A percentile compares a stretch with the other conserved stretches of the same genome.
Conservation (phyloP, 148 eudicot genomes). For the Beta vulgaris region DNA sequence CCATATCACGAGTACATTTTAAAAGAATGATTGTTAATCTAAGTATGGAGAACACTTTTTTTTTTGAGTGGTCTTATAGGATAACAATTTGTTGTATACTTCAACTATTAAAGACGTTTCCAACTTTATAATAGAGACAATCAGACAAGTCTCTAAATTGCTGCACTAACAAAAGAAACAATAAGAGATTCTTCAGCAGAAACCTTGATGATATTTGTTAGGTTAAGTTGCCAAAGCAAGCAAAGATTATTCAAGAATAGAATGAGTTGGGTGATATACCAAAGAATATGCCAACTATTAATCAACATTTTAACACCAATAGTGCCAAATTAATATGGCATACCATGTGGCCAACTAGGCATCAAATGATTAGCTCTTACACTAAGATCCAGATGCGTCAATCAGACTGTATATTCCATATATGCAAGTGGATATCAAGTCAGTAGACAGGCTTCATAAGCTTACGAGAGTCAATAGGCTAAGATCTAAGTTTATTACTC, state of each 20-base stretch:
- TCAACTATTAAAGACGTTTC: too few species aligned
- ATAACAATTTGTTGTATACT: too few species aligned
- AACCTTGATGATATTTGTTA: background rate
- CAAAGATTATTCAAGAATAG: background rate
- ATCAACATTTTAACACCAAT: background rate
- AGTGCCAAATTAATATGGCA: constrained; percentile 21
- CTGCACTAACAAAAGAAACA: too few species aligned
- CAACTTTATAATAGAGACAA: too few species aligned
- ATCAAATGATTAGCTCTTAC: constrained; percentile 19
- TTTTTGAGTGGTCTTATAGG: too few species aligned
- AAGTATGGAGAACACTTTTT: too few species aligned
- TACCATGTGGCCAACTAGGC: constrained; percentile 20
- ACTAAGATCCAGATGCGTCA: constrained; percentile 4
- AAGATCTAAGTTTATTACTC: constrained; percentile 7
- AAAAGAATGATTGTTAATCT: too few species aligned
- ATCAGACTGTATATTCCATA: constrained; percentile 10
- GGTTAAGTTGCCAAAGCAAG: constrained; percentile 13
- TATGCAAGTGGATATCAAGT: background rate
- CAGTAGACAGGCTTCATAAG: background rate
- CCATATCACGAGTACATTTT: too few species aligned
- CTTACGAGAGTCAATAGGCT: background rate
- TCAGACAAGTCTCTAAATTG: too few species aligned
- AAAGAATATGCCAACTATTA: constrained; percentile 10
- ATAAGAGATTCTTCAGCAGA: background rate
- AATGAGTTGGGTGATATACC: background rate